These are phyloP conservation scores for Lenwebbia sp. DNA, from an alignment of 345 rosid genomes.

Conservation along the genomic window DNA sequence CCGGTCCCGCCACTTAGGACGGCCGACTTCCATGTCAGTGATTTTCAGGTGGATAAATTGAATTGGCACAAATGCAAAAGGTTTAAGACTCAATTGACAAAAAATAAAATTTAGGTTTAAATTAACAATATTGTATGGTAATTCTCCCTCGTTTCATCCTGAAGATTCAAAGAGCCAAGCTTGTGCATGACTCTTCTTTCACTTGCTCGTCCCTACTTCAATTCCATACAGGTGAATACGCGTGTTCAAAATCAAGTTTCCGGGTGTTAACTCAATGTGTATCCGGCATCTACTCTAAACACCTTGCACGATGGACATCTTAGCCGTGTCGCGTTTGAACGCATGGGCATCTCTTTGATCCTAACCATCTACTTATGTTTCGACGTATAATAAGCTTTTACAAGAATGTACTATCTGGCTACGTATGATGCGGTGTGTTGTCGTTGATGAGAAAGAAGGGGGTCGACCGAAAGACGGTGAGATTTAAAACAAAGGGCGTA, in stretches of 20 bases:
- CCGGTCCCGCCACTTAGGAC: too few species aligned
- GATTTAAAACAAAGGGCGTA: background rate
- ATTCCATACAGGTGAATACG: background rate
- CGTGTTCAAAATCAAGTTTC: too few species aligned
- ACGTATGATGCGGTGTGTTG: background rate
- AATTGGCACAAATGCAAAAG: too few species aligned
- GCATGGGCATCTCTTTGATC: background rate
- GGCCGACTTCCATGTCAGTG: too few species aligned
- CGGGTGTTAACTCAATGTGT: too few species aligned
- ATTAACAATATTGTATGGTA: too few species aligned
- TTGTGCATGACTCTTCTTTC: background rate
- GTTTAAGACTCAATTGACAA: too few species aligned
- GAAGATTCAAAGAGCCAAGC: background rate
- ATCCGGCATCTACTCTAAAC: too few species aligned
- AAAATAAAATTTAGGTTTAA: too few species aligned
- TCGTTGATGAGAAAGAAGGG: background rate
- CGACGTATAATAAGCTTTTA: background rate
- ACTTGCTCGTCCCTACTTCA: background rate
- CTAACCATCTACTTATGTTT: background rate
- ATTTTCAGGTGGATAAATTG: too few species aligned
- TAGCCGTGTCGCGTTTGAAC: background rate
- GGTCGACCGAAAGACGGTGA: background rate
- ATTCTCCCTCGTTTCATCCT: background rate
- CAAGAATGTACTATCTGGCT: background rate
- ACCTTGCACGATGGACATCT: too few species aligned